These are phyloP conservation scores for Phytophthora rubi DNA, from an alignment of 352 stramenopile genomes.

Conservation along the genomic window DNA sequence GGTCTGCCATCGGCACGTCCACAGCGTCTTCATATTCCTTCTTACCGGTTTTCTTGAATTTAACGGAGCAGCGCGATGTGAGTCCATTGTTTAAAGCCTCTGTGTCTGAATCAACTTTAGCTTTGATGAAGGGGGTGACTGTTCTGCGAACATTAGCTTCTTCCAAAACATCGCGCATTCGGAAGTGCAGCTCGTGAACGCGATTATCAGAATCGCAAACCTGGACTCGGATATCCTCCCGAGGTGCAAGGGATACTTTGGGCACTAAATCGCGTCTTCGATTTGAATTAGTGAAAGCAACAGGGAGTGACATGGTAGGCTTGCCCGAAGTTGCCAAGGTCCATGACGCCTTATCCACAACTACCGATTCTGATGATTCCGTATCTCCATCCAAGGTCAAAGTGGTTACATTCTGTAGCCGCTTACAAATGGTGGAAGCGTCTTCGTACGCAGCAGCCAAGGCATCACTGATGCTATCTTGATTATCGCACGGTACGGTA, in stretches of 20 bases:
- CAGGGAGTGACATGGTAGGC: slow-evolving; percentile 16
- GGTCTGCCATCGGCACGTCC: slow-evolving; percentile 37
- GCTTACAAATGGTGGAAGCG: slow-evolving; percentile 35
- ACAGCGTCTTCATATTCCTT: not conserved
- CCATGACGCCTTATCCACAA: slow-evolving; percentile 28
- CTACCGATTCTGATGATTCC: not conserved
- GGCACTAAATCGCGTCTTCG: slow-evolving; percentile 35
- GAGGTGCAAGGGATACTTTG: slow-evolving; percentile 40
- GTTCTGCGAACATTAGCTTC: slow-evolving; percentile 56
- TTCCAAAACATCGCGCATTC: slow-evolving; percentile 45
- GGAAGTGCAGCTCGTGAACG: slow-evolving; percentile 52
- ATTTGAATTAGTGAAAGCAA: slow-evolving; percentile 41
- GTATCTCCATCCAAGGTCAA: slow-evolving; percentile 15
- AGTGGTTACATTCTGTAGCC: slow-evolving; percentile 28
- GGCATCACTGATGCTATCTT: slow-evolving; percentile 41
- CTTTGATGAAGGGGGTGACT: slow-evolving; percentile 44
- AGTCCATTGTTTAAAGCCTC: not conserved
- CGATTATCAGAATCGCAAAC: slow-evolving; percentile 38
- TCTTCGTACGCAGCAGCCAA: slow-evolving; percentile 41
- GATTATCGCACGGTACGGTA: slow-evolving; percentile 49
- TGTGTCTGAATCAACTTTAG: slow-evolving; percentile 30
- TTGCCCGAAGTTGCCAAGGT: slow-evolving; percentile 17
- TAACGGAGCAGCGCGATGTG: slow-evolving; percentile 2
- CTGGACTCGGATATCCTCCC: slow-evolving; percentile 57
- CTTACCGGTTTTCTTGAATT: not conserved